Base-by-base conservation (phyloP, 306 rosid genomes). In the Datisca glomerata region DNA sequence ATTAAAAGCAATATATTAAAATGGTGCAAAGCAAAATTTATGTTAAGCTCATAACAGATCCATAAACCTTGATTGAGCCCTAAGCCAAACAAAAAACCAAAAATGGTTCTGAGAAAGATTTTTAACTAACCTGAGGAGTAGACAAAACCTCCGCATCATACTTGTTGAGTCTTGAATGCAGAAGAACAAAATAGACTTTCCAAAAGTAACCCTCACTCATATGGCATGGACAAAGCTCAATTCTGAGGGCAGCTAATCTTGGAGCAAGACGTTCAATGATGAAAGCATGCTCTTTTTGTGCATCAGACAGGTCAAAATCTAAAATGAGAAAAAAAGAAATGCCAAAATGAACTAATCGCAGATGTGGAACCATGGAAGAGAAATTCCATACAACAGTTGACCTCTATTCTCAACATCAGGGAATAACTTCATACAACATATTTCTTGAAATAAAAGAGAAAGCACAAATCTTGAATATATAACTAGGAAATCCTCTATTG, bases 171-270 rank as follows among this genome's bases (percentile, higher is more conserved):
- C 98, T 70, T 7, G 98, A 80, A 66, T 83, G 93, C 68, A 89
- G 31, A 8, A 25, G 31, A 25, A 25, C 31, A 25, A 4, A 25
- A 25, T 25, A 25, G 6, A 25, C 31, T 25, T 25, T 25, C 31
- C 31, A 25, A 25, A 25, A 25, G 31, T 8, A 25, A 8, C 31
- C 6, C 31, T 8, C 6, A 25, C 31, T 25, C 98, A 89, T 84
- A 73, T 77, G 95, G 65, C 84, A 84, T 46, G 98, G 95, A 46
- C 93, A 89, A 8, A 89, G 79, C 63, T 89, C 98, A 52, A 77
- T 63, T 61, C 98, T 80, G 70, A 89, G 85, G 21, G 98, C 98
- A 61, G 80, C 85, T 59, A 89, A 71, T 64, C 96, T 84, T 7
- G 92, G 98, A 44, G 79, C 76, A 53, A 80, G 64, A 57, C 65